Conservation (phyloP, 1,284 basidiomycete genomes). For the Tremellales sp. region DNA sequence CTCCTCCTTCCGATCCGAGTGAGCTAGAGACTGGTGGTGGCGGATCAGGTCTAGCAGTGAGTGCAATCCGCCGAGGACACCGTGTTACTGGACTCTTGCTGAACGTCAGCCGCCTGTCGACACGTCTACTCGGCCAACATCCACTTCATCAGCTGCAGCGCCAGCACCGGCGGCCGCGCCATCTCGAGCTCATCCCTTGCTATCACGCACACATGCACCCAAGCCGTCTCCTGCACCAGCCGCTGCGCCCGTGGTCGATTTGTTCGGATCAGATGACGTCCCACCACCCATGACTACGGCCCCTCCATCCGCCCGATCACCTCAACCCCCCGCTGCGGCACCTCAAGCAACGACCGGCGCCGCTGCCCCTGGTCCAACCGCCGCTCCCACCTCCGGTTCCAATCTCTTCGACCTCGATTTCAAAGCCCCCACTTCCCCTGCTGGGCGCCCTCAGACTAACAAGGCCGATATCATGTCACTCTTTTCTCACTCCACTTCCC, state of each 20-base stretch:
- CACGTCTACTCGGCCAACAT: conserved; percentile 12
- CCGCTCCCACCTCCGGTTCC: conserved; percentile 14
- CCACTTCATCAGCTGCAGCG: conserved; percentile 19
- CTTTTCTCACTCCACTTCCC: conserved; percentile 18
- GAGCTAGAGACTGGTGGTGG: conserved; percentile 59
- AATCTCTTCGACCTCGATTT: conserved; percentile 51
- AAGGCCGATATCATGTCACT: conserved; percentile 50
- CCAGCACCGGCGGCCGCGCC: conserved; percentile 21
- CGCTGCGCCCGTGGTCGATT: conserved; percentile 32
- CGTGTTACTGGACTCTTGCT: not conserved
- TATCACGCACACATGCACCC: conserved; percentile 27
- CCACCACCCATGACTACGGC: conserved; percentile 11
- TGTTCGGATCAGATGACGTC: conserved; percentile 32
- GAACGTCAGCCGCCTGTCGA: not conserved
- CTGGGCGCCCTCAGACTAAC: conserved; percentile 20
- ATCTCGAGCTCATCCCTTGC: conserved; percentile 34
- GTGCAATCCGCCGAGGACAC: not conserved
- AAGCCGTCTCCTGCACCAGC: conserved; percentile 16
- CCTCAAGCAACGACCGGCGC: conserved; percentile 18
- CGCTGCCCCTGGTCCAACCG: conserved; percentile 13
- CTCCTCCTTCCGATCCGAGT: conserved; percentile 75
- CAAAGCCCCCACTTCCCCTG: conserved; percentile 38
- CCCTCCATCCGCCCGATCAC: conserved; percentile 14
- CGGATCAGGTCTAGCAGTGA: conserved; percentile 15
- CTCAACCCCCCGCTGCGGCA: conserved; percentile 8